Conservation (phyloP, 2,329 filamentous ascomycete genomes). For the Xylaria sp. region DNA sequence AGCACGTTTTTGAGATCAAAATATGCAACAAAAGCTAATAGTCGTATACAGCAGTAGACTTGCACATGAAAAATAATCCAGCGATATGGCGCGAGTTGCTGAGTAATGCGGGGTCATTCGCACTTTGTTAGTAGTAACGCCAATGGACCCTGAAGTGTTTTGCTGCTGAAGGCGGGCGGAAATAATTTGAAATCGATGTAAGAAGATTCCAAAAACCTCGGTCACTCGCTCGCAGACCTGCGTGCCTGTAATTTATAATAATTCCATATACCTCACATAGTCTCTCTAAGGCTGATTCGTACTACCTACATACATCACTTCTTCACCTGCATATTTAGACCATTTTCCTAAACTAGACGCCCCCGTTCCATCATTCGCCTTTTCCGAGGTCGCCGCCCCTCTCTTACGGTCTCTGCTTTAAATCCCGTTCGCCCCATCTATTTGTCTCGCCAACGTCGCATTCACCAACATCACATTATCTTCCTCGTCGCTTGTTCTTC, state of each 20-base stretch:
- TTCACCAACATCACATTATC: not conserved
- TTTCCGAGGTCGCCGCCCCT: conserved; percentile 13
- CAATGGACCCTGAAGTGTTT: conserved; percentile 15
- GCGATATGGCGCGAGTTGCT: conserved; percentile 29
- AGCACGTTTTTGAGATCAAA: not conserved
- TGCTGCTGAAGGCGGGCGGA: not conserved
- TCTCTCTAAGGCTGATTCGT: too few relatives aligned
- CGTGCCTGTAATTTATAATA: not conserved
- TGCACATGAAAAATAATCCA: conserved; percentile 12
- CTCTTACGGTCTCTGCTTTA: not conserved
- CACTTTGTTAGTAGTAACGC: not conserved
- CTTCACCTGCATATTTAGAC: too few relatives aligned
- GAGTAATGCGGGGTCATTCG: conserved; percentile 38
- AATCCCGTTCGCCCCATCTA: not conserved
- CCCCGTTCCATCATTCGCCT: not conserved
- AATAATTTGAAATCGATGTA: conserved; percentile 36
- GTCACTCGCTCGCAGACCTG: not conserved
- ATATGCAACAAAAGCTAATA: not conserved
- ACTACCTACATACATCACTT: too few relatives aligned
- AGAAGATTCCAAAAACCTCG: conserved; percentile 34
- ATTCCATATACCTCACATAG: not conserved
- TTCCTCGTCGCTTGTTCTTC: not conserved
- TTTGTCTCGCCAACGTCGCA: not conserved
- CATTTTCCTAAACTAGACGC: not conserved
- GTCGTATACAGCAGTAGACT: not conserved